Conservation (phyloP, 208 protist genomes). For the Crithidia mellificae region DNA sequence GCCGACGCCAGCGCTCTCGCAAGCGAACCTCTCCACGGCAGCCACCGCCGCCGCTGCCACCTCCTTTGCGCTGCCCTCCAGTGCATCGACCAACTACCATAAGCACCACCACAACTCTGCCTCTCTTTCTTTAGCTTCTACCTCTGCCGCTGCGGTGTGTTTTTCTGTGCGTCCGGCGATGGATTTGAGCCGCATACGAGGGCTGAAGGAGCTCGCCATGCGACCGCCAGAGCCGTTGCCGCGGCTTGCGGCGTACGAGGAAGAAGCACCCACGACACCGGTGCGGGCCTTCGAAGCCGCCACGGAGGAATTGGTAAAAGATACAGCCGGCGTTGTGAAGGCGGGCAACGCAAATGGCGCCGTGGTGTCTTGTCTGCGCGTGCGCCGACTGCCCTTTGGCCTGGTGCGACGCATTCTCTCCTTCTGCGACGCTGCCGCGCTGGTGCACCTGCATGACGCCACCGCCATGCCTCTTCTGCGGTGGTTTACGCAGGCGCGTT, state of each 20-base stretch:
- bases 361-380: not conserved
- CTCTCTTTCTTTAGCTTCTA: no score
- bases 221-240: not conserved
- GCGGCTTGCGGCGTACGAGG: not conserved
- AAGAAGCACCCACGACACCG: not conserved
- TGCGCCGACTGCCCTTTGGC: slow-evolving; percentile 43
- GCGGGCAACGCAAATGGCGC: not conserved
- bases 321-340: no score
- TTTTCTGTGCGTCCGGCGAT: not conserved
- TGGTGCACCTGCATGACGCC: slow-evolving; percentile 35
- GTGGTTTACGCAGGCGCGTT: slow-evolving; percentile 24
- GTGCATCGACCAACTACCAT: no score
- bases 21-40: not conserved
- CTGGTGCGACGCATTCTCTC: slow-evolving; percentile 41
- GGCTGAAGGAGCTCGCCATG: slow-evolving; percentile 5
- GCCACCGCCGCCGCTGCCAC: not conserved
- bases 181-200: not conserved
- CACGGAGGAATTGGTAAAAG: not conserved
- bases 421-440: slow-evolving; percentile 34
- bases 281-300: not conserved
- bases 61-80: no score
- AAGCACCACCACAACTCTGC: no score
- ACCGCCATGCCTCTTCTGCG: slow-evolving; percentile 45
- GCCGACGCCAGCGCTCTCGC: not conserved
- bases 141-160: no score